Evolutionary conservation across 768 basidiomycete species (phyloP).

Genomic region (Scleroderma bovista): DNA sequence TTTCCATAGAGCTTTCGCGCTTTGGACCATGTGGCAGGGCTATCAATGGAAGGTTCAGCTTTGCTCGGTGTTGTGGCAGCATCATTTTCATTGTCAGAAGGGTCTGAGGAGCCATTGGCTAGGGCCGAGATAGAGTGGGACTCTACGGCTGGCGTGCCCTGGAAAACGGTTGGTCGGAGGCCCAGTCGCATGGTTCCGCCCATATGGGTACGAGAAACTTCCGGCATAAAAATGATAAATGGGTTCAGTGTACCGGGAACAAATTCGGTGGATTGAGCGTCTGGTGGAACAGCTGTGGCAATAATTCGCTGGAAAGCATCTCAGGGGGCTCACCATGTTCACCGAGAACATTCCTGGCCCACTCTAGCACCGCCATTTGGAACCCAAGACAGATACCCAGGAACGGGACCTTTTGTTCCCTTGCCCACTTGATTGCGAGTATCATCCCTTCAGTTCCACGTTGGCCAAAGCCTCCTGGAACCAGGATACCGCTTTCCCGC

Average conservation of each 20-base stretch:
- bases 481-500: slow-evolving; percentile 77
- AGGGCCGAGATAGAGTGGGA: slow-evolving; percentile 6
- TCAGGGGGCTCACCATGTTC: slow-evolving; percentile 46
- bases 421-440: slow-evolving; percentile 93
- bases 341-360: slow-evolving; percentile 79
- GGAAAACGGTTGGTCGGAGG: slow-evolving; percentile 91
- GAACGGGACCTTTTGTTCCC: slow-evolving; percentile 93
- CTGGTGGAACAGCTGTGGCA: slow-evolving; percentile 30
- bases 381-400: slow-evolving; percentile 96
- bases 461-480: slow-evolving; percentile 92
- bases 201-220: slow-evolving; percentile 96
- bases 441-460: slow-evolving; percentile 98
- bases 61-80: not conserved
- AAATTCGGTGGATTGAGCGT: slow-evolving; percentile 86
- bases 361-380: slow-evolving; percentile 95
- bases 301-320: not conserved
- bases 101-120: slow-evolving; percentile 6
- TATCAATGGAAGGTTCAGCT: slow-evolving; percentile 8
- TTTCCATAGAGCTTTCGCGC: slow-evolving; percentile 80
- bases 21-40: slow-evolving; percentile 65
- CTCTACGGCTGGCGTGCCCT: slow-evolving; percentile 30
- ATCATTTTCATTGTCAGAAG: slow-evolving; percentile 5
- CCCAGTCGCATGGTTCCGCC: slow-evolving; percentile 99
- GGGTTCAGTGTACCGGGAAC: slow-evolving; percentile 54
- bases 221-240: slow-evolving; percentile 96